Conservation (phyloP, 176 grass and related monocot species). For the Areca catechu region DNA sequence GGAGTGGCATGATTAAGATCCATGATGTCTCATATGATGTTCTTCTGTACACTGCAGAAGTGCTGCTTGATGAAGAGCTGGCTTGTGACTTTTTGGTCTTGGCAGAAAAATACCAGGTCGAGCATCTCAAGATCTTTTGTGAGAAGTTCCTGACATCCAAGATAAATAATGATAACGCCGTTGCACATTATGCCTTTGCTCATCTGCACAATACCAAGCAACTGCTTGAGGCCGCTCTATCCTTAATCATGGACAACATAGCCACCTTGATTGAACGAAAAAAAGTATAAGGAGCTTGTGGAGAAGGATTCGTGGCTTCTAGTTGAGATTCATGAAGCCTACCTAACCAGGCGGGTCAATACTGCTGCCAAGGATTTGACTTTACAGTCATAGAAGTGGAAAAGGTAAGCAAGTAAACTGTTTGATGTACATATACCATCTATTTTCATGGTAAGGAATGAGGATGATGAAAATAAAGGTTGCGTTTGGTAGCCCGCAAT, state of each 20-base stretch:
- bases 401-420: no score
- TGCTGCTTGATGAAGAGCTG: constrained; percentile 61
- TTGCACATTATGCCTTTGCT: constrained; percentile 53
- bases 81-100: constrained; percentile 68
- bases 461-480: no score
- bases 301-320: constrained; percentile 79
- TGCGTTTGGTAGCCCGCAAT: no score
- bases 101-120: constrained; percentile 87
- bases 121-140: constrained; percentile 67
- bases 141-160: constrained; percentile 81
- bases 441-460: no score
- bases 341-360: constrained; percentile 68
- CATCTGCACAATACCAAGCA: constrained; percentile 65
- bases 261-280: constrained; percentile 44
- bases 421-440: no score
- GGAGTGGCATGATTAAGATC: constrained; percentile 88
- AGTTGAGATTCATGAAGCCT: constrained; percentile 80
- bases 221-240: constrained; percentile 59
- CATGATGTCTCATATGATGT: constrained; percentile 59
- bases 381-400: no score
- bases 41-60: constrained; percentile 70
- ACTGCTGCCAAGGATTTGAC: constrained; percentile 19
- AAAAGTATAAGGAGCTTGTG: constrained; percentile 86
- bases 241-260: constrained; percentile 65
- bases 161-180: constrained; percentile 67